These are phyloP conservation scores for Mycena capillaripes DNA, from an alignment of 768 basidiomycete species.

Conservation along the genomic window DNA sequence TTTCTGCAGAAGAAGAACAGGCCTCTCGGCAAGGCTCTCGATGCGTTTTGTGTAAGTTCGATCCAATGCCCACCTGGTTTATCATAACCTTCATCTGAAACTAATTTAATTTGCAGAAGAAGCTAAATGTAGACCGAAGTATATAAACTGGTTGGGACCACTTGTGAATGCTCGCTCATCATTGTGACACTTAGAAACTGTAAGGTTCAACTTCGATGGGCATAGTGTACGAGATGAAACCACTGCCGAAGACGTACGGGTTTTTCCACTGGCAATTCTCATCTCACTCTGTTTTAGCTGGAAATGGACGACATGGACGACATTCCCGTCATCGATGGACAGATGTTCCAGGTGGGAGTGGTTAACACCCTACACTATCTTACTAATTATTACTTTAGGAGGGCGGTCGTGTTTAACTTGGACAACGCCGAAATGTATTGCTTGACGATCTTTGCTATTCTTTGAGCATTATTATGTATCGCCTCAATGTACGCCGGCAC, in stretches of 20 bases:
- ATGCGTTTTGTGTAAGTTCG: constrained; percentile 6
- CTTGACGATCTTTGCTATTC: not conserved
- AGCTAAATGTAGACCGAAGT: constrained; percentile 9
- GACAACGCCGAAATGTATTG: not conserved
- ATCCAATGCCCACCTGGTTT: not conserved
- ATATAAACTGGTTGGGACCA: not conserved
- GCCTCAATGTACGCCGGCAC: too few relatives aligned
- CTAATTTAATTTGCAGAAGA: not conserved
- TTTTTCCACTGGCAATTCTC: not conserved
- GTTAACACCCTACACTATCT: not conserved
- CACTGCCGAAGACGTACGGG: constrained; percentile 1
- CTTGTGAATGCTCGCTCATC: not conserved
- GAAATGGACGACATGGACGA: constrained; percentile 10
- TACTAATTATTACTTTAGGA: not conserved
- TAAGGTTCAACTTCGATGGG: constrained; percentile 5
- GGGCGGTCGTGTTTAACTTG: not conserved
- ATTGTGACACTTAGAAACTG: not conserved
- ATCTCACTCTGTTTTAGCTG: not conserved
- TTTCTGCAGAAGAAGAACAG: constrained; percentile 18
- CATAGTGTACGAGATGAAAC: not conserved
- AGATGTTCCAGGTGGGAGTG: constrained; percentile 8
- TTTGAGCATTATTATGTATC: not conserved
- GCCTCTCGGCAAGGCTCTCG: constrained; percentile 3
- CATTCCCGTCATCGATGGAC: not conserved
- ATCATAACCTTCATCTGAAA: not conserved